Evolutionary conservation across 208 protist genomes (phyloP), one percentile per base, ranked within the genome.

Genomic region (Chromosphaera perkinsii): DNA sequence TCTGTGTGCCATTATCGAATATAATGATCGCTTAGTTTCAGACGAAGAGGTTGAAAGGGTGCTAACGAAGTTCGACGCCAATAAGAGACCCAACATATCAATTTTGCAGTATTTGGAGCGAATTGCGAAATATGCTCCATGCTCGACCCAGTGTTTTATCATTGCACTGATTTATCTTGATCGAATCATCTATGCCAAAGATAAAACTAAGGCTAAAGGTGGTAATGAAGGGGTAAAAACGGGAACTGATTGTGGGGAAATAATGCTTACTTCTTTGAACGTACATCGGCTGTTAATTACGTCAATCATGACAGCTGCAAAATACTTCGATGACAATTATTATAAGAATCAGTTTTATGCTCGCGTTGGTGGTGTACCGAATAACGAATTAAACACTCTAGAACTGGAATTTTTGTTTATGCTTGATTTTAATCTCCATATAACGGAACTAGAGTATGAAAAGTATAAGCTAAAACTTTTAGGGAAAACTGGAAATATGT

Each of bases 261-360:
- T n/a, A n/a, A n/a, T n/a, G n/a, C n/a, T n/a, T n/a, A n/a, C n/a
- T n/a, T n/a, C n/a, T 45, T 17, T 45, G 7, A 45, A 45, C 17
- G 39, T 45, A 45, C 39, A 45, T 45, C 39, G 39, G 7, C 17
- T 45, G 39, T 17, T 45, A 7, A 45, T 75, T 4, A 20, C 4
- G 51, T 57, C 47, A 39, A 73, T 84, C 26, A 72, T 94, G 57
- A 51, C 92, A 17, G 86, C 88, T 9, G 82, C 83, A 22, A 95
- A 95, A 84, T 76, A 92, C 62, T 88, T 87, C 24, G 91, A 95
- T 59, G 91, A 95, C 60, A 45, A 75, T 32, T 93, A 90, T 70
- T 94, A 88, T 55, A 90, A 72, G 51, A 94, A 94, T 70, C 69
- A 74, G 52, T 92, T 91, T 76, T 94, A 92, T 73, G 86, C 79